Evolutionary conservation across 2,329 filamentous ascomycete genomes (phyloP).

Genomic region (Clonostachys byssicola): DNA sequence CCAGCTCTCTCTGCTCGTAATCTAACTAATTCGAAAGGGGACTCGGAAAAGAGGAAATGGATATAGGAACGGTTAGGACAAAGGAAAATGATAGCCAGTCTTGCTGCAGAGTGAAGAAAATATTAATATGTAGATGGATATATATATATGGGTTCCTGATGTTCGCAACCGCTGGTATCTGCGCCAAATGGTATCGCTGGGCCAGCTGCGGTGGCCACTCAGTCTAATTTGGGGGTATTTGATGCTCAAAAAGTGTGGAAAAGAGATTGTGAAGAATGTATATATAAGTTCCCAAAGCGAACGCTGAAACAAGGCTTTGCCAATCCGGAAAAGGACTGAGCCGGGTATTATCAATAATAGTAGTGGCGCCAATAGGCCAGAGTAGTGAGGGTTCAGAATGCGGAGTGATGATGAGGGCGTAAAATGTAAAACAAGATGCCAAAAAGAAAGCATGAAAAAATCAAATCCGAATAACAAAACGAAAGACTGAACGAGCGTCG

Average conservation of each 20-base stretch:
- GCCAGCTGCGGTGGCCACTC: slow-evolving; percentile 17
- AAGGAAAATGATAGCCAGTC: not conserved
- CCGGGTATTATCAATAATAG: slow-evolving; percentile 15
- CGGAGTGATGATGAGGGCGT: slow-evolving; percentile 14
- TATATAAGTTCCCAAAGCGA: slow-evolving; percentile 1
- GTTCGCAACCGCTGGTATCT: no score
- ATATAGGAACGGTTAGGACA: no score
- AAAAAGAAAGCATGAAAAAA: slow-evolving; percentile 3
- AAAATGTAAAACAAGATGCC: slow-evolving; percentile 10
- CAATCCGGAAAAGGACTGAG: not conserved
- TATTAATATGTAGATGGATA: slow-evolving; percentile 1
- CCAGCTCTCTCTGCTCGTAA: no score
- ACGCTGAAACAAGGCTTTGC: slow-evolving; percentile 1
- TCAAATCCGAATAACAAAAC: not conserved
- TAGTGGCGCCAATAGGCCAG: not conserved
- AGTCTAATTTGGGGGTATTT: slow-evolving; percentile 31
- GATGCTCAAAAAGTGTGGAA: slow-evolving; percentile 9
- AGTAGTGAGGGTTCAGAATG: slow-evolving; percentile 2
- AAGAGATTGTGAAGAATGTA: slow-evolving; percentile 1
- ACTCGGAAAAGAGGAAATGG: no score
- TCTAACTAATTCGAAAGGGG: no score
- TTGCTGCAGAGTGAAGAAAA: not conserved
- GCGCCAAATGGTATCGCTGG: not conserved
- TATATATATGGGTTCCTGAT: not conserved
- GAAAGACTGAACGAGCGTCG: not conserved